Evolutionary conservation across 805 yeast species (phyloP).

Genomic region (Kregervanrija pseudodelftensis): DNA sequence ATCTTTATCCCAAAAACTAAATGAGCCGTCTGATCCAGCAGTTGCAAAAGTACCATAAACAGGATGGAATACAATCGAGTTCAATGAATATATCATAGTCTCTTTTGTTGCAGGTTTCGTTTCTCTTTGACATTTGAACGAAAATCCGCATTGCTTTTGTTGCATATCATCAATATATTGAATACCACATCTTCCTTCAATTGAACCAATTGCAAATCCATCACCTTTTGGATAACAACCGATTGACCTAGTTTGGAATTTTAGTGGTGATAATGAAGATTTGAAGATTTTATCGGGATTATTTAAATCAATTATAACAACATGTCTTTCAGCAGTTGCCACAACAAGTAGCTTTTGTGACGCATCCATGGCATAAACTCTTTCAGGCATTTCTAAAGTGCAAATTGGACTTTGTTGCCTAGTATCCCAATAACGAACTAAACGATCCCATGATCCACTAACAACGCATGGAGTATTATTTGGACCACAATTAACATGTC

Average conservation of each 20-base stretch:
- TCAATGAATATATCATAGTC: constrained; percentile 68
- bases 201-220: constrained; percentile 87
- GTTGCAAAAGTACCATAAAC: constrained; percentile 85
- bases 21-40: constrained; percentile 91
- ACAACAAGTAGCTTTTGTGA: constrained; percentile 77
- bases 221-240: constrained; percentile 86
- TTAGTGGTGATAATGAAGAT: constrained; percentile 66
- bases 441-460: constrained; percentile 95
- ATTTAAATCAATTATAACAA: constrained; percentile 69
- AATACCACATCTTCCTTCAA: constrained; percentile 94
- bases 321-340: constrained; percentile 89
- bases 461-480: constrained; percentile 75
- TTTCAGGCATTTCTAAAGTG: constrained; percentile 77
- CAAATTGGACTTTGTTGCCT: constrained; percentile 78
- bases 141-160: constrained; percentile 66
- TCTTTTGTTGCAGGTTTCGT: constrained; percentile 47
- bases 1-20: constrained; percentile 95
- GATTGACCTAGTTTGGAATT: constrained; percentile 80
- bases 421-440: constrained; percentile 91
- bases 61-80: constrained; percentile 82
- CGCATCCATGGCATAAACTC: constrained; percentile 85
- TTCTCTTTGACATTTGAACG: constrained; percentile 93
- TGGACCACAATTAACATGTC: constrained; percentile 82
- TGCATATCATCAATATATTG: constrained; percentile 83
- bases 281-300: constrained; percentile 80